A percentile compares a stretch with the other conserved stretches of the same genome.
Evolutionary conservation across 2,329 filamentous ascomycete genomes (phyloP).

Genomic region (Hawksworthiomyces lignivorus): DNA sequence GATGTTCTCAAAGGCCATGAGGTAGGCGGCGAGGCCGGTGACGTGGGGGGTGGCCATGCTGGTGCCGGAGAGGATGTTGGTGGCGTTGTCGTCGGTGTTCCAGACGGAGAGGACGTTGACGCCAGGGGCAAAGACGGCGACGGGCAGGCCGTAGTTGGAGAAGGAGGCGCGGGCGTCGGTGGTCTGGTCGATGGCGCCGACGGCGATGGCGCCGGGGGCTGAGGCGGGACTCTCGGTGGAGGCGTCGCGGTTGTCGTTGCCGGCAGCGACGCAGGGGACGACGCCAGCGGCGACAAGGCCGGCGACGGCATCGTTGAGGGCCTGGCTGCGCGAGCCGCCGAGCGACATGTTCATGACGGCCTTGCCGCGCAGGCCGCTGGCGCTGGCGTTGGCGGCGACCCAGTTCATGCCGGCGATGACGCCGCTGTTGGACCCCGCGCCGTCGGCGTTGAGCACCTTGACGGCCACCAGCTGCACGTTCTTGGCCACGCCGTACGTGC

Average conservation of each 20-base stretch:
- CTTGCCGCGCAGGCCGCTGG: slow-evolving; percentile 38
- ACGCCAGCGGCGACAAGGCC: slow-evolving; percentile 41
- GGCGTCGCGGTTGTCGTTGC: slow-evolving; percentile 49
- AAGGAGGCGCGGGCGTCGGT: slow-evolving; percentile 43
- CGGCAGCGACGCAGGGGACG: slow-evolving; percentile 52
- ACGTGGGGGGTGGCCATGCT: slow-evolving; percentile 18
- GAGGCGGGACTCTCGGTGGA: slow-evolving; percentile 45
- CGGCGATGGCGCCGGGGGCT: slow-evolving; percentile 48
- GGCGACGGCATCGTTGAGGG: slow-evolving; percentile 47
- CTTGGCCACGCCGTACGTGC: slow-evolving; percentile 56
- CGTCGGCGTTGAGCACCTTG: slow-evolving; percentile 50
- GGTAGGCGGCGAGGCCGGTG: slow-evolving; percentile 17
- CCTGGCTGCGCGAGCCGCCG: slow-evolving; percentile 39
- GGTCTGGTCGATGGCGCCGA: slow-evolving; percentile 48
- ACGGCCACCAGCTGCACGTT: slow-evolving; percentile 40
- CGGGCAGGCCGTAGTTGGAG: slow-evolving; percentile 48
- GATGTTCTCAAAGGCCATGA: slow-evolving; percentile 24
- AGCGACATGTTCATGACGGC: slow-evolving; percentile 59
- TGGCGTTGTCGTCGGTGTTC: slow-evolving; percentile 40
- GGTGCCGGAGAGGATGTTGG: slow-evolving; percentile 20
- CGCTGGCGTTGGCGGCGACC: slow-evolving; percentile 37
- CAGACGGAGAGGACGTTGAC: slow-evolving; percentile 46
- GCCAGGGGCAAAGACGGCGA: slow-evolving; percentile 51
- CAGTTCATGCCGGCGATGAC: slow-evolving; percentile 55
- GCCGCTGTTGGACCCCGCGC: slow-evolving; percentile 39